Evolutionary conservation across 495 filamentous ascomycete genomes (phyloP).

Genomic region (Talaromyces borbonicus): DNA sequence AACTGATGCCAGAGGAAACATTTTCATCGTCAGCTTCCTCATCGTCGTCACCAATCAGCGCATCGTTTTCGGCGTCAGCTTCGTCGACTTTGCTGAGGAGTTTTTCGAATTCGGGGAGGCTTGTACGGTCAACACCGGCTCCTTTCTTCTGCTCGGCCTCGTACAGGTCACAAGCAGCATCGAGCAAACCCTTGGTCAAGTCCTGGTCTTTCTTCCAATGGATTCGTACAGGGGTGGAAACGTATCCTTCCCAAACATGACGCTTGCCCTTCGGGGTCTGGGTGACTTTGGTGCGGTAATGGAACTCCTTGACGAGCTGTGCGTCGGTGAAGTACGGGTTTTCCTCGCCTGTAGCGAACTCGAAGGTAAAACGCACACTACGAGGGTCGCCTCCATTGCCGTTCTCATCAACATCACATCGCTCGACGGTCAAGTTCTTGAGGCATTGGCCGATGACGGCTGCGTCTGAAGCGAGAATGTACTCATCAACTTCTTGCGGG

Average conservation of each 20-base stretch:
- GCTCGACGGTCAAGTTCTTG: conserved; percentile 52
- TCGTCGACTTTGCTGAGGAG: conserved; percentile 37
- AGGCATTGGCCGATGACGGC: conserved; percentile 53
- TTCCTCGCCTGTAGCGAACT: conserved; percentile 35
- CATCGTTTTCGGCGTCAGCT: conserved; percentile 15
- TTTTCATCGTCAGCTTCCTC: conserved; percentile 26
- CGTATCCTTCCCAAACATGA: conserved; percentile 56
- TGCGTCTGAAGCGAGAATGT: conserved; percentile 69
- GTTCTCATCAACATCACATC: conserved; percentile 61
- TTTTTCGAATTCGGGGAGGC: conserved; percentile 42
- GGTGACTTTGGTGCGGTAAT: conserved; percentile 50
- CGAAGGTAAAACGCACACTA: conserved; percentile 34
- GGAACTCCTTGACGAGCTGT: conserved; percentile 81
- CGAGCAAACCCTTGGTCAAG: conserved; percentile 67
- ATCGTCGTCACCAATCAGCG: conserved; percentile 24
- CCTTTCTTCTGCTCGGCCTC: conserved; percentile 51
- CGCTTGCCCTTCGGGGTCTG: conserved; percentile 34
- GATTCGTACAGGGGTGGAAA: conserved; percentile 77
- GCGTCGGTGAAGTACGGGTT: conserved; percentile 70
- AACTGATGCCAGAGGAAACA: conserved; percentile 53
- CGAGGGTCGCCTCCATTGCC: conserved; percentile 38
- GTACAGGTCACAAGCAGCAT: conserved; percentile 55
- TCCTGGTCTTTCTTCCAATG: conserved; percentile 82
- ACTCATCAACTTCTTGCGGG: conserved; percentile 72
- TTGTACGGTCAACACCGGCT: conserved; percentile 15